phyloP scores from a whole-genome alignment of 805 yeast genomes.

The Kluyveromyces nonfermentans region DNA sequence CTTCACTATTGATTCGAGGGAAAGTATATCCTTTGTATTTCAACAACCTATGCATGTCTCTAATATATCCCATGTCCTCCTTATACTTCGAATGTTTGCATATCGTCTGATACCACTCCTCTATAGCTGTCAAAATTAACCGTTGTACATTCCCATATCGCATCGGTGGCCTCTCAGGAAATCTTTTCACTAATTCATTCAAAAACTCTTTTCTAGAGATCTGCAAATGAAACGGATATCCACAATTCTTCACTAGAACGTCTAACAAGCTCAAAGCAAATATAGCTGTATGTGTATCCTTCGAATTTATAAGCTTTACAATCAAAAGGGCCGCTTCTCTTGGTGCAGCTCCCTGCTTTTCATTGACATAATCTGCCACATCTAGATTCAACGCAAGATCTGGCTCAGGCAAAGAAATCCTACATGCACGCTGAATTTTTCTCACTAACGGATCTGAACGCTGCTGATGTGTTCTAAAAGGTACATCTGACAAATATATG shows the following conservation, averaged over 20 bases:
- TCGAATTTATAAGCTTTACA: slow-evolving; percentile 70
- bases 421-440: slow-evolving; percentile 67
- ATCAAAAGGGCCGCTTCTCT: slow-evolving; percentile 86
- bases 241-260: slow-evolving; percentile 92
- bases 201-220: slow-evolving; percentile 90
- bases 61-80: slow-evolving; percentile 83
- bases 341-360: slow-evolving; percentile 83
- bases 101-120: slow-evolving; percentile 95
- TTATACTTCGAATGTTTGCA: slow-evolving; percentile 84
- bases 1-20: slow-evolving; percentile 86
- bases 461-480: slow-evolving; percentile 25
- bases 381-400: slow-evolving; percentile 82
- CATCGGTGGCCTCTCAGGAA: slow-evolving; percentile 91
- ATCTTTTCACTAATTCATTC: slow-evolving; percentile 83
- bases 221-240: slow-evolving; percentile 93
- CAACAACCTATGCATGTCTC: slow-evolving; percentile 91
- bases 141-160: slow-evolving; percentile 77
- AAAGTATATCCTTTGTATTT: slow-evolving; percentile 85
- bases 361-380: slow-evolving; percentile 87
- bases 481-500: slow-evolving; percentile 27
- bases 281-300: slow-evolving; percentile 75
- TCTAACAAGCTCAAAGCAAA: slow-evolving; percentile 79
- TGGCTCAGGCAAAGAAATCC: slow-evolving; percentile 75
- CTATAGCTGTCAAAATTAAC: slow-evolving; percentile 78
- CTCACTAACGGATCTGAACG: slow-evolving; percentile 31